Evolutionary conservation across 345 rosid species (phyloP).

Genomic region (Moricandia arvensis): DNA sequence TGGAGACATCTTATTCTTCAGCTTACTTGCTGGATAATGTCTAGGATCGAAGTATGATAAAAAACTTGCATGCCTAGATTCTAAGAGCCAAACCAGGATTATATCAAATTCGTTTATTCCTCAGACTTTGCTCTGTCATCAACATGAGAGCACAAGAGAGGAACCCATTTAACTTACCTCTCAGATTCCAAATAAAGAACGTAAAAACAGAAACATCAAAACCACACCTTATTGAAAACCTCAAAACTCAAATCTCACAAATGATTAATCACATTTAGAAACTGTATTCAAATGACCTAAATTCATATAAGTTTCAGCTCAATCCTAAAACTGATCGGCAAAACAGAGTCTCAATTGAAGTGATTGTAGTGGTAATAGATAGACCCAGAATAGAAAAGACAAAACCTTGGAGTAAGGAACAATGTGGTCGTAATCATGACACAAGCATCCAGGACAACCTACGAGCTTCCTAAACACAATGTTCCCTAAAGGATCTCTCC

Average conservation of each 20-base stretch:
- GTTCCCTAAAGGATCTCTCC: conserved; percentile 79
- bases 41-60: not conserved
- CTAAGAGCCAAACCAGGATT: not conserved
- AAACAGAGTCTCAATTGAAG: not conserved
- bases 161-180: not conserved
- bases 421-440: conserved; percentile 95
- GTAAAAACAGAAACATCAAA: too few relatives aligned
- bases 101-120: too few relatives aligned
- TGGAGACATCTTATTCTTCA: not conserved
- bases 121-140: not conserved
- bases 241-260: not conserved
- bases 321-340: not conserved
- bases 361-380: not conserved
- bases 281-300: not conserved
- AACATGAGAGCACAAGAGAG: not conserved
- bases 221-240: not conserved
- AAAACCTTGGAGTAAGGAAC: conserved; percentile 89
- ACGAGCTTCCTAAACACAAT: conserved; percentile 85
- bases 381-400: not conserved
- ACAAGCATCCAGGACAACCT: conserved; percentile 94
- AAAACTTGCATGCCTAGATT: not conserved
- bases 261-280: not conserved
- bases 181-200: too few relatives aligned
- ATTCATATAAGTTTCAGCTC: not conserved
- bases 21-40: not conserved